Evolutionary conservation across 129 eudicot species (phyloP).

Genomic region (Helianthus tuberosus): DNA sequence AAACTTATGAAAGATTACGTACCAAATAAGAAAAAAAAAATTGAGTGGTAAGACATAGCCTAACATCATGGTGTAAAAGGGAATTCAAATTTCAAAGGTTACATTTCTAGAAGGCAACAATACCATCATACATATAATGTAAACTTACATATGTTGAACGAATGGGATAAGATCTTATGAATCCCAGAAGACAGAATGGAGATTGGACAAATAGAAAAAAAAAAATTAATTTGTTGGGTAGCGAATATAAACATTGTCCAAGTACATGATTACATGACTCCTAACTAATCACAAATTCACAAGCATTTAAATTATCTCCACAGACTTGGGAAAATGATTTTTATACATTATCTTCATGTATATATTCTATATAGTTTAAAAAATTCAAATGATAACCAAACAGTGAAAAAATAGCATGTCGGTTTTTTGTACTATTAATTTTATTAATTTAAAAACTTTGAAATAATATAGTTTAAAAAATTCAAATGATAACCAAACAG

Average conservation of each 20-base stretch:
- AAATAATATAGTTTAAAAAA: no score
- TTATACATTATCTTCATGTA: neutral
- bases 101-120: neutral
- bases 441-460: no score
- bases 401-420: no score
- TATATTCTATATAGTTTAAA: neutral
- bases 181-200: neutral
- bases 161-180: neutral
- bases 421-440: no score
- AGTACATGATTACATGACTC: conserved; percentile 17
- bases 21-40: no score
- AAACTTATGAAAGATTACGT: no score
- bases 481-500: no score
- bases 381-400: no score
- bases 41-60: no score
- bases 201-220: conserved; percentile 2
- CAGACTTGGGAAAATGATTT: neutral
- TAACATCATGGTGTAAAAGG: neutral
- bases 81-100: neutral
- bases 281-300: conserved; percentile 13
- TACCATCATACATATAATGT: neutral
- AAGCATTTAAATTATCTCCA: conserved; percentile 15
- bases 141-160: neutral
- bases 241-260: conserved; percentile 7
- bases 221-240: neutral